Percentiles rank a stretch among this genome's conserved stretches.
Conservation (phyloP, 441 rosid species). For the Metrosideros polymorpha region DNA sequence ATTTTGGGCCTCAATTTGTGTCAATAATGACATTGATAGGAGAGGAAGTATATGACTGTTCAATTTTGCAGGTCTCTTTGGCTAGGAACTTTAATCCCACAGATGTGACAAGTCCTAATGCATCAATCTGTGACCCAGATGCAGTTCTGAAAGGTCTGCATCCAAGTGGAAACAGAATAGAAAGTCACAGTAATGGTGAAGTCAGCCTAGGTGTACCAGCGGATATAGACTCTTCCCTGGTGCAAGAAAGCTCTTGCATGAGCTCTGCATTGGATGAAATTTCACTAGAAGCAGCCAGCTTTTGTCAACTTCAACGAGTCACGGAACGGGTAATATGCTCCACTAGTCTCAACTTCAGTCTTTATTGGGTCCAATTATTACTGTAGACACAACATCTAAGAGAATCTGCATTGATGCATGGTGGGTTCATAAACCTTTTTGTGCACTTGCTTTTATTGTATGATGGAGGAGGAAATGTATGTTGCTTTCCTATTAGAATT, state of each 20-base stretch:
- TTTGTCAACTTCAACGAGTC: conserved; percentile 77
- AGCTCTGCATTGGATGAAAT: conserved; percentile 56
- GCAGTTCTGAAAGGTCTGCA: conserved; percentile 25
- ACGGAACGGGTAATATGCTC: conserved; percentile 50
- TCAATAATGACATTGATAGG: conserved; percentile 13
- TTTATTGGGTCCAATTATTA: background rate
- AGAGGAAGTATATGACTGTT: conserved; percentile 16
- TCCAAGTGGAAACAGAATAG: conserved; percentile 25
- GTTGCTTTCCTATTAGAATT: background rate
- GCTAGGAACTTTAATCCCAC: conserved; percentile 21
- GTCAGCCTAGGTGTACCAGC: conserved; percentile 19
- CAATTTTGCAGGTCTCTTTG: conserved; percentile 18
- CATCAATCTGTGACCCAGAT: conserved; percentile 24
- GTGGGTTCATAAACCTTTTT: background rate
- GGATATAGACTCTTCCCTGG: conserved; percentile 40
- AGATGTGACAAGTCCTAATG: conserved; percentile 21
- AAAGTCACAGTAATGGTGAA: conserved; percentile 35
- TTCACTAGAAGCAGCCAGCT: conserved; percentile 75
- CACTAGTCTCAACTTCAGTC: background rate
- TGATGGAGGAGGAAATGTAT: background rate
- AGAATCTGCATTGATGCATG: background rate
- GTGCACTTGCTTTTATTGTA: background rate
- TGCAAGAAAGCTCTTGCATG: conserved; percentile 47
- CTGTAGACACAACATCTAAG: background rate
- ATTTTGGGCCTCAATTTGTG: conserved; percentile 22